Evolutionary conservation across 495 filamentous ascomycete genomes (phyloP).

Genomic region (Antarctomyces pellizariae): DNA sequence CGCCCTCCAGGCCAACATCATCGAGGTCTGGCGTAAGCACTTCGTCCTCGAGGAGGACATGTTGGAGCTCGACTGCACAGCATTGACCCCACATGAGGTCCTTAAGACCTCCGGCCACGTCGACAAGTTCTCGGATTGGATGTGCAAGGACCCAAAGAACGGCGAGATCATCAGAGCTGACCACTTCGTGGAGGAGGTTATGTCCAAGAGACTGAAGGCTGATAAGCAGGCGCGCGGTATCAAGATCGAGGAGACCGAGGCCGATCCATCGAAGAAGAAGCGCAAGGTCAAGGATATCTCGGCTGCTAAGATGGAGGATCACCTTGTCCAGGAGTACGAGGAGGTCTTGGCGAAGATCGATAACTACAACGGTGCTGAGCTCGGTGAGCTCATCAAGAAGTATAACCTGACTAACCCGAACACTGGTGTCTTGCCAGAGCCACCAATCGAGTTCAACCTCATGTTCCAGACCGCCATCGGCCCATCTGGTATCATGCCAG

Average conservation of each 20-base stretch:
- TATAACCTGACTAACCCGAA: constrained; percentile 44
- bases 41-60: constrained; percentile 79
- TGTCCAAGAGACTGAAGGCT: constrained; percentile 59
- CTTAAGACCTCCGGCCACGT: constrained; percentile 94
- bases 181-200: constrained; percentile 82
- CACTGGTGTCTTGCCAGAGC: constrained; percentile 30
- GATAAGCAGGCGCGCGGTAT: constrained; percentile 29
- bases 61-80: constrained; percentile 72
- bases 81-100: constrained; percentile 69
- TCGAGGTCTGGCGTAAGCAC: constrained; percentile 84
- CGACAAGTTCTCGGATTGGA: constrained; percentile 95
- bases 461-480: constrained; percentile 62
- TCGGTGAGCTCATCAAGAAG: constrained; percentile 47
- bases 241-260: constrained; percentile 39
- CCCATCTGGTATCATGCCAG: constrained; percentile 30
- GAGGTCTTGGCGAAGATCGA: constrained; percentile 51
- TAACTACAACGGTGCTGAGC: constrained; percentile 48
- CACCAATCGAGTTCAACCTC: constrained; percentile 51
- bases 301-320: constrained; percentile 41
- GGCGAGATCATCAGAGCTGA: constrained; percentile 93
- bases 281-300: constrained; percentile 26
- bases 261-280: constrained; percentile 34
- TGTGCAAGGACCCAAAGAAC: constrained; percentile 96
- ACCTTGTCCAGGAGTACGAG: constrained; percentile 45
- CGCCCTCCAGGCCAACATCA: constrained; percentile 58